Evolutionary conservation across 2,329 filamentous ascomycete species (phyloP).

Genomic region (Aspergillus persii): DNA sequence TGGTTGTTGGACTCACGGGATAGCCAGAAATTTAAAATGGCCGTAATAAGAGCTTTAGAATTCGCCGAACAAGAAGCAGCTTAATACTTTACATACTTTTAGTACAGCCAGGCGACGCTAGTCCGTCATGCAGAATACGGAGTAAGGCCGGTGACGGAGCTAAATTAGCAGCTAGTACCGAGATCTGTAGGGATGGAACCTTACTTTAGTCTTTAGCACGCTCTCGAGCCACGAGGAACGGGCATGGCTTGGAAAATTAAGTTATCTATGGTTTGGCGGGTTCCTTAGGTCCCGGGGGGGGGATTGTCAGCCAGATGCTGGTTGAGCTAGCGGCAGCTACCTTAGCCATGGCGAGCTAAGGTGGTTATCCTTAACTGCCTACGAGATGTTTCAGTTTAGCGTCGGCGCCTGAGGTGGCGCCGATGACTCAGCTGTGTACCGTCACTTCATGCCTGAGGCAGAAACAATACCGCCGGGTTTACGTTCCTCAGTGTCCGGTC

Average conservation of each 20-base stretch:
- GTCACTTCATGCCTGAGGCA: conserved; percentile 2
- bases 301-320: conserved; percentile 4
- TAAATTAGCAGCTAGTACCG: background rate
- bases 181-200: background rate
- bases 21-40: background rate
- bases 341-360: conserved; percentile 2
- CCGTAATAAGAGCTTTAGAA: background rate
- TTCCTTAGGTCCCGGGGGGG: conserved; percentile 1
- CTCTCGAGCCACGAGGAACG: background rate
- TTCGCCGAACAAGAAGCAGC: background rate
- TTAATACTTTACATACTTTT: background rate
- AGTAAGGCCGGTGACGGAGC: conserved; percentile 5
- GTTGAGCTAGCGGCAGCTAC: conserved; percentile 8
- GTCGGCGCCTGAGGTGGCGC: background rate
- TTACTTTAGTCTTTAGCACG: background rate
- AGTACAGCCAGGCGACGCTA: background rate
- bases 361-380: no score
- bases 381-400: background rate
- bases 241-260: background rate
- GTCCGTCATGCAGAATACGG: conserved; percentile 3
- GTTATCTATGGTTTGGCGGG: conserved; percentile 9
- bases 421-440: background rate
- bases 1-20: background rate
- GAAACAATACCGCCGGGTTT: background rate
- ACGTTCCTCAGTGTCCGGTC: background rate